Evolutionary conservation across 2,329 filamentous ascomycete genomes (phyloP).

Genomic region (Aspergillus proliferans): DNA sequence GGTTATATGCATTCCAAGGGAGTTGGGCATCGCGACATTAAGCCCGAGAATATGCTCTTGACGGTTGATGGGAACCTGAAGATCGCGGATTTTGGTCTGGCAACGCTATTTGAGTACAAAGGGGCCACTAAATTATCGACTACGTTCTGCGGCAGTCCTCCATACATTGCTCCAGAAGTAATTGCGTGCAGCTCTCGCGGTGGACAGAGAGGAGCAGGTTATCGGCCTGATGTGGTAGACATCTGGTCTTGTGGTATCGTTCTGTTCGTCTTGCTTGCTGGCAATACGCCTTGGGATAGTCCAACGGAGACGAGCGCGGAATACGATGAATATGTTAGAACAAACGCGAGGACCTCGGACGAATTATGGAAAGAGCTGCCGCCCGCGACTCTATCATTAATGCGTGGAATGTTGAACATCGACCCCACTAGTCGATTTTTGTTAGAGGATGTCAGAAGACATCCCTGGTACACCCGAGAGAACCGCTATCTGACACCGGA

Average conservation of each 20-base stretch:
- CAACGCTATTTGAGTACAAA: conserved; percentile 86
- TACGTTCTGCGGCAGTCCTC: conserved; percentile 90
- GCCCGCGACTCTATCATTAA: conserved; percentile 65
- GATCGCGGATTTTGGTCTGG: conserved; percentile 93
- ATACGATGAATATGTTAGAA: conserved; percentile 78
- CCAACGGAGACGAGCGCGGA: conserved; percentile 82
- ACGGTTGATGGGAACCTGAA: conserved; percentile 81
- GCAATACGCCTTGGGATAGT: conserved; percentile 97
- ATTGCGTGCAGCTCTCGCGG: conserved; percentile 50
- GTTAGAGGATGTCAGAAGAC: conserved; percentile 78
- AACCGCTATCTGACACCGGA: conserved; percentile 71
- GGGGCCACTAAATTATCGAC: conserved; percentile 74
- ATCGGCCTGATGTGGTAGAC: conserved; percentile 70
- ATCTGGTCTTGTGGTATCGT: conserved; percentile 98
- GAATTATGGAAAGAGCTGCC: conserved; percentile 80
- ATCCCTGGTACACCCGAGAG: conserved; percentile 86
- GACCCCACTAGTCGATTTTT: conserved; percentile 69
- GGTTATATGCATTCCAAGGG: conserved; percentile 95
- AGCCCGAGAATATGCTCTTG: conserved; percentile 92
- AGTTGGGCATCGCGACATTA: conserved; percentile 84
- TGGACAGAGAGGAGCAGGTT: conserved; percentile 37
- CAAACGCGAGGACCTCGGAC: conserved; percentile 74
- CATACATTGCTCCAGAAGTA: conserved; percentile 96
- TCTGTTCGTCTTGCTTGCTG: conserved; percentile 89
- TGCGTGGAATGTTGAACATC: conserved; percentile 89